Evolutionary conservation across 1,284 basidiomycete genomes (phyloP), one percentile per base, ranked within the genome.

Genomic region (Austroboletus rostrupii): DNA sequence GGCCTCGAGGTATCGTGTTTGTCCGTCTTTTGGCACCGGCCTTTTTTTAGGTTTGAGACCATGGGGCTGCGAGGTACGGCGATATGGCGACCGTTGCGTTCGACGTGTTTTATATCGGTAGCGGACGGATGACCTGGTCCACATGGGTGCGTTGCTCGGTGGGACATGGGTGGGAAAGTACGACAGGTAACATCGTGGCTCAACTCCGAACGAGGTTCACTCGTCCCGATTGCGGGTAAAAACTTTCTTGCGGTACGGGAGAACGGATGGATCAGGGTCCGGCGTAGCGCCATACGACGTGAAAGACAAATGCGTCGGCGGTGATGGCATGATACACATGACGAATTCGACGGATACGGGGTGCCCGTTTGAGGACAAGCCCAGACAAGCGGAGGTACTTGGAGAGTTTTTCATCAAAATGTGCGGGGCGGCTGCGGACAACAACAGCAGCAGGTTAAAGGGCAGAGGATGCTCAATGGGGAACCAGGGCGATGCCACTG

Each of bases 71-170:
- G 20, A 38, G 37, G 23, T 38, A 38, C 11, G 37, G 20, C 37
- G 37, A 38, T 38, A 23, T 38, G 37, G 20, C 37, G 20, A 38
- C 21, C 13, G 37, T 21, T 23, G 17, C 17, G 17, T 19, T 37
- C 20, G 38, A 41, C 14, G 21, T 41, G 39, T 38, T 38, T 38
- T 38, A 28, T 57, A 28, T 28, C 58, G 57, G 58, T 45, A 47
- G 58, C 48, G 57, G 31, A 63, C 58, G 58, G 58, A 42, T 61
- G 61, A 43, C 43, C n/a, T 26, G 53, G 38, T 59, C 43, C 61
- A 63, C 59, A 61, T 59, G 58, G 39, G 23, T 17, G 59, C 59
- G 57, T 63, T 61, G 37, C 19, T 20, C 23, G 13, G 21, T 41
- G 43, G 28, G 53, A 46, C 37, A 4, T 44, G 32, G 42, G 44